Conservation (phyloP, 257 asterid species). For the Plectranthus barbatus region DNA sequence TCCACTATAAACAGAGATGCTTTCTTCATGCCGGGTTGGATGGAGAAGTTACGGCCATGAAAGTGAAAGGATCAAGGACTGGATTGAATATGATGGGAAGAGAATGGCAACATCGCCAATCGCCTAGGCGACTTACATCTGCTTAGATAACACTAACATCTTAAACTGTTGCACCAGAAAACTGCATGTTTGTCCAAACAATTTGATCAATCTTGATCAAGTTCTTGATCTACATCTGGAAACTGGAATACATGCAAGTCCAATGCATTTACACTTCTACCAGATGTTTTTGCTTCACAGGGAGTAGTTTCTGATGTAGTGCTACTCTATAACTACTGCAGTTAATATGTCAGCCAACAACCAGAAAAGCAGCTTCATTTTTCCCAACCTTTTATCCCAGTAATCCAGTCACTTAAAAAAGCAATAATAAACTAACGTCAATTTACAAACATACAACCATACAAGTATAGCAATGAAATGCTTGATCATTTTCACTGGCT, state of each 20-base stretch:
- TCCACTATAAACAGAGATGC: slow-evolving; percentile 46
- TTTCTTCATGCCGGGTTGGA: slow-evolving; percentile 40
- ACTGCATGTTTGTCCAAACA: slow-evolving; percentile 60
- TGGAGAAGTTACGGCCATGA: slow-evolving; percentile 41
- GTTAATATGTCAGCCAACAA: background rate
- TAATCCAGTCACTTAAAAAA: background rate
- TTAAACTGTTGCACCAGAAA: slow-evolving; percentile 41
- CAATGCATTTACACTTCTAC: too few relatives aligned
- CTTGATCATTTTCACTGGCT: background rate
- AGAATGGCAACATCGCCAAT: slow-evolving; percentile 69
- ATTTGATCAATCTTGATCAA: slow-evolving; percentile 17
- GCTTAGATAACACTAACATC: slow-evolving; percentile 43
- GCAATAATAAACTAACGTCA: background rate
- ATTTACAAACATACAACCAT: background rate
- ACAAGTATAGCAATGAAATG: background rate
- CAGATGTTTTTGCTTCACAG: too few relatives aligned
- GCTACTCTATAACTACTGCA: background rate
- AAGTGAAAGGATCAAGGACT: slow-evolving; percentile 30
- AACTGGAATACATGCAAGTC: background rate
- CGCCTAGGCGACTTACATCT: slow-evolving; percentile 32
- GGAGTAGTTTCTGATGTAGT: too few relatives aligned
- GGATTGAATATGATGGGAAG: slow-evolving; percentile 47
- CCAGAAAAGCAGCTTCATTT: background rate
- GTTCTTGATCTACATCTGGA: background rate
- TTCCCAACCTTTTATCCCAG: background rate